Percentiles rank a stretch among this genome's conserved stretches.
phyloP scores from a whole-genome alignment of 2,329 filamentous ascomycete genomes.

The Cercospora sp. region DNA sequence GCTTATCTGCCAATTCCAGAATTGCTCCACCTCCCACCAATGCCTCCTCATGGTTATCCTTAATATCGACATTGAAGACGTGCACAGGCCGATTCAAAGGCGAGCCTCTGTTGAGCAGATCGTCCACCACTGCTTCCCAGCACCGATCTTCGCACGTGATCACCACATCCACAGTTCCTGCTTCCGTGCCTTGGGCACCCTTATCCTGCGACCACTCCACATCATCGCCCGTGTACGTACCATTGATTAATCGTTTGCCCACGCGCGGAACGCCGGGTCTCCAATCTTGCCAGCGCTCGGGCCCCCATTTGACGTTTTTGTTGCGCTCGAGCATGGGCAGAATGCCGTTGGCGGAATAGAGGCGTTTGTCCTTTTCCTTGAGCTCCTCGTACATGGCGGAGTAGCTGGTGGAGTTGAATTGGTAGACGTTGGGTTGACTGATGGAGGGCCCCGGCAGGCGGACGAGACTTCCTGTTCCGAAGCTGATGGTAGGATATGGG shows the following conservation, averaged over 20 bases:
- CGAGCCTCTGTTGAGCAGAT: slow-evolving; percentile 80
- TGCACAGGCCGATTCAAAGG: slow-evolving; percentile 91
- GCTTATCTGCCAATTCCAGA: slow-evolving; percentile 79
- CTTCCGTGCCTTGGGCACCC: slow-evolving; percentile 78
- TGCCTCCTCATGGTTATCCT: slow-evolving; percentile 97
- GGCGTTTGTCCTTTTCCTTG: slow-evolving; percentile 75
- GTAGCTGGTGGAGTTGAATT: slow-evolving; percentile 97
- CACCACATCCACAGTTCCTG: slow-evolving; percentile 86
- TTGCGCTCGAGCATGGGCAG: slow-evolving; percentile 96
- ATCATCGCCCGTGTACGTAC: slow-evolving; percentile 18
- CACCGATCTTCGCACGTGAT: slow-evolving; percentile 97
- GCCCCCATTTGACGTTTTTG: slow-evolving; percentile 86
- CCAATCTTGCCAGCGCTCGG: slow-evolving; percentile 98
- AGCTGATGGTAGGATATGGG: slow-evolving; percentile 90
- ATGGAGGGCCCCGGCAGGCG: slow-evolving; percentile 89
- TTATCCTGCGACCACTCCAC: slow-evolving; percentile 63
- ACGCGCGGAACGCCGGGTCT: slow-evolving; percentile 79
- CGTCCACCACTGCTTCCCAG: slow-evolving; percentile 96
- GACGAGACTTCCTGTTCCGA: slow-evolving; percentile 92
- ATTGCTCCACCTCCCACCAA: slow-evolving; percentile 88
- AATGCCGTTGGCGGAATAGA: slow-evolving; percentile 90
- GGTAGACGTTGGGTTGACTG: slow-evolving; percentile 92
- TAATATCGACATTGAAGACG: slow-evolving; percentile 97
- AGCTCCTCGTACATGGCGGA: slow-evolving; percentile 92
- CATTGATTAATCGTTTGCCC: slow-evolving; percentile 53